Conservation (phyloP, 768 basidiomycete genomes). For the Saitozyma sp. region DNA sequence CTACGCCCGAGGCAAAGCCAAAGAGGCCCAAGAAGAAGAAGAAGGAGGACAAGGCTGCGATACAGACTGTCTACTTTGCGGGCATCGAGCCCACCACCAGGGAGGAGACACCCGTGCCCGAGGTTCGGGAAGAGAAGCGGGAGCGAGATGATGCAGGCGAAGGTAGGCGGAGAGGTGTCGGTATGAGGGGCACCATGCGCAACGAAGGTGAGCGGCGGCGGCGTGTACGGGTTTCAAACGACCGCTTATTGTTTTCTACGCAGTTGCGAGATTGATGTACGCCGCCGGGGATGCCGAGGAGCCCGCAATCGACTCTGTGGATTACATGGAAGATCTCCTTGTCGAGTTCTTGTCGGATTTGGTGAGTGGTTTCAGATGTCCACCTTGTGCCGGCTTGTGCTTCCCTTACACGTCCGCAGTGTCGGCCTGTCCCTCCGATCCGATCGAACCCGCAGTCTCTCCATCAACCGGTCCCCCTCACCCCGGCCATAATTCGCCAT, state of each 20-base stretch:
- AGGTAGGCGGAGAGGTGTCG: slow-evolving; percentile 14
- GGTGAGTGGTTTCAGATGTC: slow-evolving; percentile 14
- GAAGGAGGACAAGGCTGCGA: background rate
- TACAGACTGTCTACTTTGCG: background rate
- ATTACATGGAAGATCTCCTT: slow-evolving; percentile 44
- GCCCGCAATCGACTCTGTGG: slow-evolving; percentile 35
- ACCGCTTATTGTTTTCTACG: slow-evolving; percentile 2
- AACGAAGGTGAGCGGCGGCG: slow-evolving; percentile 36
- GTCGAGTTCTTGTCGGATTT: slow-evolving; percentile 40
- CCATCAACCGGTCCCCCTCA: slow-evolving; percentile 22
- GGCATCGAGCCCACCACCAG: background rate
- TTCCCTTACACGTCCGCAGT: slow-evolving; percentile 12
- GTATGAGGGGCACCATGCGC: slow-evolving; percentile 38
- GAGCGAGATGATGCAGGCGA: background rate
- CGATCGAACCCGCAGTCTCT: slow-evolving; percentile 14
- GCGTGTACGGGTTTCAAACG: background rate
- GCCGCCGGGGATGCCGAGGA: slow-evolving; percentile 42
- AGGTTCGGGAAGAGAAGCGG: background rate
- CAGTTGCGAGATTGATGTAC: slow-evolving; percentile 45
- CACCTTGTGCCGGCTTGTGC: background rate
- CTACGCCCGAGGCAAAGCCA: too few relatives aligned
- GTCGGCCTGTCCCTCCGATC: slow-evolving; percentile 34
- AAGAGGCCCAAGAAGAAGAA: too few relatives aligned
- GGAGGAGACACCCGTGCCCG: background rate
- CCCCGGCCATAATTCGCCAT: slow-evolving; percentile 27